Evolutionary conservation across 139 green algal species (phyloP), one percentile per base, ranked within the genome.

Genomic region (Ulvella scutata): DNA sequence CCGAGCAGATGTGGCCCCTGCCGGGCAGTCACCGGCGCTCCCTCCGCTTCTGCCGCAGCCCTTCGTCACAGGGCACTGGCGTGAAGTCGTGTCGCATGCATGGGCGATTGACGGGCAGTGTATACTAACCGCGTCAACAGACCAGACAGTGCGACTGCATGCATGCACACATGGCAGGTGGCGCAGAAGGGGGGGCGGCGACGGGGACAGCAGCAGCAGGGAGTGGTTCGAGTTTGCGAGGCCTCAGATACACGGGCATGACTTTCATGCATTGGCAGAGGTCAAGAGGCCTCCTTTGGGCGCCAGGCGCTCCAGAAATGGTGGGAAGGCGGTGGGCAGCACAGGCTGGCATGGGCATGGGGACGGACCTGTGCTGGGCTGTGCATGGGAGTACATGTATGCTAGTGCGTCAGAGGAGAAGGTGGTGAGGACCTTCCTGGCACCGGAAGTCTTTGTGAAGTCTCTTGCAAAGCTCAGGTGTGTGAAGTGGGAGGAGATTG

Each of bases 191-290:
- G 23, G 23, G n/a, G 33, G 4, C n/a, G 37, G 72, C 33, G 33
- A 77, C 67, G 43, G 72, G 2, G 34, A 26, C 28, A 4, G 40
- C 29, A 17, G 35, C 61, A 21, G 51, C 31, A 62, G 79, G 38
- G 78, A 85, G 72, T 98, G 93, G 93, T 93, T 87, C 43, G 93
- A 99, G 82, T 77, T 97, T 28, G 94, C 94, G 4, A 76, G 94
- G 3, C 89, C 94, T 35, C 90, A 96, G 89, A 85, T 98, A 37
- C 94, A 99, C 81, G 94, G 94, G 20, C 94, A 99, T 78, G 91
- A 97, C 80, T 95, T 99, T 62, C 85, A 62, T 60, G 89, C 87
- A 60, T 23, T 94, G 0, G 85, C 93, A 0, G 36, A 61, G 29
- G 61, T 92, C n/a, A n/a, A n/a, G n/a, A n/a, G n/a, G n/a, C n/a